Conservation (phyloP, 495 filamentous ascomycete genomes). For the Talaromyces stipitatus region DNA sequence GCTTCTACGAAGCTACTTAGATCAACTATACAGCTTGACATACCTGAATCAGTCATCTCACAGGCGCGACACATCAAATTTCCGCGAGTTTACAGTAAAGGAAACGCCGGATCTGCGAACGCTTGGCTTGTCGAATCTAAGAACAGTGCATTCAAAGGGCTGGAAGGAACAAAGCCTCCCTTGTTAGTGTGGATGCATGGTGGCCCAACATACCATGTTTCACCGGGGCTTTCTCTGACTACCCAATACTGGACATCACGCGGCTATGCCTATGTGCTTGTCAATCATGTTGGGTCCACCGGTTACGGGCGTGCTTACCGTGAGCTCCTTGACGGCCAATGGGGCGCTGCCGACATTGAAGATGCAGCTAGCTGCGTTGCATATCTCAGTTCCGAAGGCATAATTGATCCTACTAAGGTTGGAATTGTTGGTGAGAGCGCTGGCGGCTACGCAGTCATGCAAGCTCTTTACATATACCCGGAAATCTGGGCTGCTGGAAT, state of each 20-base stretch:
- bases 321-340: slow-evolving; percentile 31
- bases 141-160: slow-evolving; percentile 28
- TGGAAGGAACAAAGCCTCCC: slow-evolving; percentile 26
- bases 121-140: slow-evolving; percentile 36
- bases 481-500: slow-evolving; percentile 32
- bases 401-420: slow-evolving; percentile 27
- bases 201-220: slow-evolving; percentile 34
- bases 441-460: slow-evolving; percentile 41
- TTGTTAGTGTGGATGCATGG: slow-evolving; percentile 39
- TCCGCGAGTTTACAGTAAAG: slow-evolving; percentile 17
- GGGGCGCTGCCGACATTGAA: slow-evolving; percentile 35
- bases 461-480: slow-evolving; percentile 23
- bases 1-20: slow-evolving; percentile 8
- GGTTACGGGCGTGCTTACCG: slow-evolving; percentile 41
- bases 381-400: slow-evolving; percentile 23
- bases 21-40: slow-evolving; percentile 14
- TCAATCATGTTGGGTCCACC: slow-evolving; percentile 44
- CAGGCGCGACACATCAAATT: slow-evolving; percentile 25
- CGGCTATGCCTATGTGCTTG: slow-evolving; percentile 37
- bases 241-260: slow-evolving; percentile 45
- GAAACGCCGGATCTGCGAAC: neutral
- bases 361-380: slow-evolving; percentile 37
- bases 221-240: slow-evolving; percentile 23
- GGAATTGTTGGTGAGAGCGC: slow-evolving; percentile 41
- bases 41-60: slow-evolving; percentile 23